These are phyloP conservation scores for Neurospora sp. DNA, from an alignment of 2,329 filamentous ascomycete species.

Conservation along the genomic window DNA sequence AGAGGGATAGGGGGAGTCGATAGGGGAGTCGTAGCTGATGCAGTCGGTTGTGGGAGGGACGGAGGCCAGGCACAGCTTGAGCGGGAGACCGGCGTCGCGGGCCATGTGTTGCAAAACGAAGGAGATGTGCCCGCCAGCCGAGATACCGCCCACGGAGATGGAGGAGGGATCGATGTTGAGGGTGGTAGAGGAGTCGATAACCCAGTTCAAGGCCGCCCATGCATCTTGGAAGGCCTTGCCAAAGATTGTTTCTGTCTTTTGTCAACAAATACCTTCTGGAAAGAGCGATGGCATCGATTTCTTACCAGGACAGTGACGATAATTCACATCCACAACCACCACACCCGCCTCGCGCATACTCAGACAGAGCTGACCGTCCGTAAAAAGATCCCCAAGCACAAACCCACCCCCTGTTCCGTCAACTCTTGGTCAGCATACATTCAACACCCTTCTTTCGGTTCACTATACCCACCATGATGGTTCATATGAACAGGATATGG, in stretches of 20 bases:
- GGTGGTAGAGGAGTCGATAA: slow-evolving; percentile 17
- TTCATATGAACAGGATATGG: slow-evolving; percentile 27
- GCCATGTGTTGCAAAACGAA: slow-evolving; percentile 28
- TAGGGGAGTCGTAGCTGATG: slow-evolving; percentile 22
- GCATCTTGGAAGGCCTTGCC: slow-evolving; percentile 28
- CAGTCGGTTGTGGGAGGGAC: slow-evolving; percentile 21
- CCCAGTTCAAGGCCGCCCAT: slow-evolving; percentile 28
- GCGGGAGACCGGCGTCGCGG: slow-evolving; percentile 26
- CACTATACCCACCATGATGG: slow-evolving; percentile 22
- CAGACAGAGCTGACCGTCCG: slow-evolving; percentile 25
- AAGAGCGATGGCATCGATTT: not conserved
- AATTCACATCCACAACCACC: slow-evolving; percentile 29
- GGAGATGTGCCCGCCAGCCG: slow-evolving; percentile 27
- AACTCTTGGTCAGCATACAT: not conserved
- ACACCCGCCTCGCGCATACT: slow-evolving; percentile 28
- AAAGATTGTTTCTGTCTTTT: slow-evolving; percentile 22
- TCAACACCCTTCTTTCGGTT: not conserved
- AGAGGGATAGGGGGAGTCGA: slow-evolving; percentile 26
- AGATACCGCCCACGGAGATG: slow-evolving; percentile 29
- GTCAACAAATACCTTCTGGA: not conserved
- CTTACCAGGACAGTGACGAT: slow-evolving; percentile 29
- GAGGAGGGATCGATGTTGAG: slow-evolving; percentile 25
- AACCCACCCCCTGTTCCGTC: slow-evolving; percentile 25
- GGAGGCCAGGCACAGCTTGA: slow-evolving; percentile 25
- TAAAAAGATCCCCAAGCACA: slow-evolving; percentile 25